Conservation (phyloP, 805 yeast species). For the Saccharomycopsis vini region DNA sequence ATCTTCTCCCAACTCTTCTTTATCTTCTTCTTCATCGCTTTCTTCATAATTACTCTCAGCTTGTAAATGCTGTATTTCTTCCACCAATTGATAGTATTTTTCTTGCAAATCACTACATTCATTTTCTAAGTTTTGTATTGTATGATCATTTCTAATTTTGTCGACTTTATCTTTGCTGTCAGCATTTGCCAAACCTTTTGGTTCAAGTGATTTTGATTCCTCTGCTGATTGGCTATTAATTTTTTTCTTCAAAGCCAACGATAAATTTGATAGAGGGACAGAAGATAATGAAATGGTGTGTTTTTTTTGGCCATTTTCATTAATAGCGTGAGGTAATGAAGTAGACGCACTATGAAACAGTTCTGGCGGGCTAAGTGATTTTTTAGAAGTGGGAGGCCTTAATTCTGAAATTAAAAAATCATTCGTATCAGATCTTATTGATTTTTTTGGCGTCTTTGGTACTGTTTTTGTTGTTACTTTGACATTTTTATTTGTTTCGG, state of each 20-base stretch:
- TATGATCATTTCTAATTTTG: conserved; percentile 5
- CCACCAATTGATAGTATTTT: conserved; percentile 1
- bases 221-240: neutral
- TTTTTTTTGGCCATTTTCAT: no score
- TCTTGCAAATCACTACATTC: conserved; percentile 11
- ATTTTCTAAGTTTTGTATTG: conserved; percentile 10
- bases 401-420: no score
- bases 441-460: no score
- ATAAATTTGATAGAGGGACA: conserved; percentile 9
- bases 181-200: neutral
- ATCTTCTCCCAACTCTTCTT: conserved; percentile 2
- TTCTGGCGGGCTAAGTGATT: conserved; percentile 12
- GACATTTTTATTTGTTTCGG: no score
- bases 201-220: neutral
- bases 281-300: neutral
- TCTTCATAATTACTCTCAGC: neutral
- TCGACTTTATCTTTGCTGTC: neutral
- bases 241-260: conserved; percentile 7
- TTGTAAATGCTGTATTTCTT: conserved; percentile 1
- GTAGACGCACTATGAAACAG: conserved; percentile 14
- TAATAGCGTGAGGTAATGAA: neutral
- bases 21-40: conserved; percentile 2
- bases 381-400: no score
- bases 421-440: no score
- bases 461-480: no score